Conservation (phyloP, 208 protist species). For the Strigomonas culicis region DNA sequence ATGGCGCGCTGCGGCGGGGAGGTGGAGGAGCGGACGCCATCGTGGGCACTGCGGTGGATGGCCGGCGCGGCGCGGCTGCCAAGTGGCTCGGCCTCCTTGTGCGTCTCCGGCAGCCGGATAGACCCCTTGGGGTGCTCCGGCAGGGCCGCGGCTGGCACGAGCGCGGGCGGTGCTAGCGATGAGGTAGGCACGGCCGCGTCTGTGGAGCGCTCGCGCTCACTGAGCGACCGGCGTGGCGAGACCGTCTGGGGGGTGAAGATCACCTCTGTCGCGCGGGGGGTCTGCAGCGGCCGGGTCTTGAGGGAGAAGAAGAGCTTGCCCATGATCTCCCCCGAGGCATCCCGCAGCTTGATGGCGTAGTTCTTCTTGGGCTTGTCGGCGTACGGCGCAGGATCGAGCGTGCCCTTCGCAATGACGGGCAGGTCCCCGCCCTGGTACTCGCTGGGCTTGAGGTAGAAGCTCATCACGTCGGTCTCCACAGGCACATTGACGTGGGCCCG, state of each 20-base stretch:
- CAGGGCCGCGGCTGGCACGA: not conserved
- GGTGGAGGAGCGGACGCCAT: not conserved
- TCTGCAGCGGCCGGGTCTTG: constrained; percentile 14
- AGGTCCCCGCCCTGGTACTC: constrained; percentile 35
- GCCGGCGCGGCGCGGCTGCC: too few species aligned
- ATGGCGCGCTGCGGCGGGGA: constrained; percentile 4
- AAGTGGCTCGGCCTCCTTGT: too few species aligned
- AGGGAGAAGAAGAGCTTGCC: constrained; percentile 80
- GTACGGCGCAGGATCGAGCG: constrained; percentile 65
- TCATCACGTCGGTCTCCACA: constrained; percentile 45
- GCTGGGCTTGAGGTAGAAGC: constrained; percentile 56
- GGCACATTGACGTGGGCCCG: constrained; percentile 28
- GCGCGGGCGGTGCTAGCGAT: not conserved
- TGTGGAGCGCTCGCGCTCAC: not conserved
- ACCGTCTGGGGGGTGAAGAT: not conserved
- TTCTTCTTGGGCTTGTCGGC: constrained; percentile 66
- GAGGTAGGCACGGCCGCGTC: not conserved
- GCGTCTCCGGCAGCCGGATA: too few species aligned
- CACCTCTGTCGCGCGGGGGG: too few species aligned
- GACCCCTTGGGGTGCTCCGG: too few species aligned
- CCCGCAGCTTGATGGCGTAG: constrained; percentile 86
- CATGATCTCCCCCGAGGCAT: constrained; percentile 51
- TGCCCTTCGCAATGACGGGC: constrained; percentile 74
- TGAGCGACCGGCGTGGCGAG: not conserved
- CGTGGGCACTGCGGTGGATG: too few species aligned